These are phyloP conservation scores for Aspergillus transmontanensis DNA, from an alignment of 2,329 filamentous ascomycete species.

Conservation along the genomic window DNA sequence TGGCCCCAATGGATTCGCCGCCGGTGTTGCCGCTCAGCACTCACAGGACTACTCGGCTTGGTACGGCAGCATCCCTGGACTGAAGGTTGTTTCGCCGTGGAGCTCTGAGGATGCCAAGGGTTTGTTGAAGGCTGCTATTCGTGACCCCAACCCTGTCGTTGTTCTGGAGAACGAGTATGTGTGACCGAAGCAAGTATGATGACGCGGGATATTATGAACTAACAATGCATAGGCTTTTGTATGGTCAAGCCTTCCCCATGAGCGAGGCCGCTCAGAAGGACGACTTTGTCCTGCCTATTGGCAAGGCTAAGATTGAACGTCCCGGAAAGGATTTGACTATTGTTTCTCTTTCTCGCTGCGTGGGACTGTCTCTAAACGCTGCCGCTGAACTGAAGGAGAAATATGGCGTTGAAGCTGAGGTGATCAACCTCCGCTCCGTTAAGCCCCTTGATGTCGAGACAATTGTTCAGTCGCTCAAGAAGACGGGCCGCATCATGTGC, in stretches of 20 bases:
- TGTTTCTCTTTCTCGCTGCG: conserved; percentile 90
- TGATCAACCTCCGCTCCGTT: conserved; percentile 96
- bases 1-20: conserved; percentile 95
- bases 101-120: conserved; percentile 98
- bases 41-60: conserved; percentile 98
- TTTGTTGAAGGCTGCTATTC: conserved; percentile 94
- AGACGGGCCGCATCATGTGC: conserved; percentile 87
- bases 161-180: conserved; percentile 79
- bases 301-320: conserved; percentile 99
- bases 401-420: conserved; percentile 93
- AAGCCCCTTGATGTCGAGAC: conserved; percentile 95
- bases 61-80: conserved; percentile 96
- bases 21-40: conserved; percentile 95
- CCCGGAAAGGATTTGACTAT: conserved; percentile 94
- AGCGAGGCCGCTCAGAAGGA: conserved; percentile 93
- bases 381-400: conserved; percentile 93
- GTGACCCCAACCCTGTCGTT: conserved; percentile 95
- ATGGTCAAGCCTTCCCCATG: conserved; percentile 95
- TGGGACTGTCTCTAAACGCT: conserved; percentile 85
- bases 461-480: conserved; percentile 97
- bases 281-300: conserved; percentile 96
- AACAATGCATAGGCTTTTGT: conserved; percentile 65
- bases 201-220: conserved; percentile 18
- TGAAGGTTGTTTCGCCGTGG: conserved; percentile 97
- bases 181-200: not conserved